Base-by-base conservation (phyloP, 2,329 filamentous ascomycete species). In the Ascochyta lentis region DNA sequence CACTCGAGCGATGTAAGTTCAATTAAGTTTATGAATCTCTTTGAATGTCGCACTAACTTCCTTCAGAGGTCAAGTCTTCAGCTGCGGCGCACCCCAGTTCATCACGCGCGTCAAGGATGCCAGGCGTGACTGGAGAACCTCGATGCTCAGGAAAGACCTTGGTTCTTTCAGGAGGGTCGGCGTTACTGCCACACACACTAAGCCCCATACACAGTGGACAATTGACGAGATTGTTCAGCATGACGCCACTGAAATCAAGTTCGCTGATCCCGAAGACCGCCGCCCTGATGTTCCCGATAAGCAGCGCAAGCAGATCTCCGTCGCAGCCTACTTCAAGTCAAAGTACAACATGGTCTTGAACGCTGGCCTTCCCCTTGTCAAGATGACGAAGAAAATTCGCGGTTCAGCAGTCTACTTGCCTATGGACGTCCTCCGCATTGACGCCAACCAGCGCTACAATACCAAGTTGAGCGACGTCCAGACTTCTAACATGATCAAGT, bases 401-500 rank as follows among this genome's bases (percentile, higher is more conserved):
- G 57, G 57, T 0, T 71, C 68, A 0, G 76, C 70, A 24, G 73
- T 83, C 3, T 76, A 83, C 29, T 78, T 86, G 34, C 85, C 85
- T 0, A 81, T 86, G 72, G 85, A 88, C 53, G 64, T 84, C 27
- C 74, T 86, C 34, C 74, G 70, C 12, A 78, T 87, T 56, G 74
- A 80, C 38, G 70, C 76, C 4, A 83, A 86, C 33, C 83, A 87
- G 71, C 81, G 83, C 2, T 87, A 85, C 65, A 78, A 77, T 3
- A 82, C 76, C 70, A 88, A 88, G 74, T 71, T 87, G 42, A 81
- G 81, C 46, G 84, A 86, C 50, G 67, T 70, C 0, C 82, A 96
- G 77, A 97, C 94, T 0, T 79, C 88, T 0, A 78, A 83, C 5
- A 99, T 99, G 95, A 97, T 99, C 79, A 94, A 90, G 74, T 92